A percentile compares a stretch with the other conserved stretches of the same genome.
Evolutionary conservation across 768 basidiomycete species (phyloP).

Genomic region (Psilocybe cubensis): DNA sequence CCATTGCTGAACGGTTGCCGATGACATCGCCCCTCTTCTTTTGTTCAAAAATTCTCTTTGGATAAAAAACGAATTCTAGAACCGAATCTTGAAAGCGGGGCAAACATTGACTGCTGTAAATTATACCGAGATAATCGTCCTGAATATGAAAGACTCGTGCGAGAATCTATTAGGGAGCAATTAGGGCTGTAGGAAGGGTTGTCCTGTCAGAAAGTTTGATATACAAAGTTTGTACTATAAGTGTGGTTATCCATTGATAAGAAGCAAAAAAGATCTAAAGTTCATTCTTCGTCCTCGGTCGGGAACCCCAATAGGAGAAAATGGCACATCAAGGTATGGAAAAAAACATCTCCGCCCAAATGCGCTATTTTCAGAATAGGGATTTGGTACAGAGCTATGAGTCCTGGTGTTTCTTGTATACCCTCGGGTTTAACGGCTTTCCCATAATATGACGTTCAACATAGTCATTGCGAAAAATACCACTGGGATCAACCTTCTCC

Average conservation of each 20-base stretch:
- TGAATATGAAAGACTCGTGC: conserved; percentile 89
- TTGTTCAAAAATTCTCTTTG: no score
- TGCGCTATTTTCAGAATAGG: background rate
- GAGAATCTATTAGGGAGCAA: conserved; percentile 83
- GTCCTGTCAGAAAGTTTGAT: background rate
- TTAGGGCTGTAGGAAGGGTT: conserved; percentile 65
- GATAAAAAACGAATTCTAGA: conserved; percentile 47
- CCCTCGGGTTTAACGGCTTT: conserved; percentile 42
- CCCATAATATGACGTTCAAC: conserved; percentile 87
- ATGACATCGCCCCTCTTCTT: conserved; percentile 15
- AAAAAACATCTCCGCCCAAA: background rate
- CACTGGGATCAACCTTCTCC: conserved; percentile 69
- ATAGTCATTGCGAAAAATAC: conserved; percentile 88
- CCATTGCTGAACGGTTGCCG: conserved; percentile 17
- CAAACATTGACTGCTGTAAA: conserved; percentile 98
- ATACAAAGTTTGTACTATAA: conserved; percentile 6
- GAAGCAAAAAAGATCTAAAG: background rate
- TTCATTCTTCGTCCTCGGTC: background rate
- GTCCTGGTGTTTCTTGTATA: conserved; percentile 45
- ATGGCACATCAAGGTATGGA: background rate
- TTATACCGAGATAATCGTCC: conserved; percentile 87
- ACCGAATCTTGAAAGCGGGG: conserved; percentile 96
- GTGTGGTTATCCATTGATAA: background rate
- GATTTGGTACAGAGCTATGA: conserved; percentile 10
- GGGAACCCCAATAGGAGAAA: background rate